Base-by-base conservation (phyloP, 1,284 basidiomycete genomes). In the Fistulina hepatica region DNA sequence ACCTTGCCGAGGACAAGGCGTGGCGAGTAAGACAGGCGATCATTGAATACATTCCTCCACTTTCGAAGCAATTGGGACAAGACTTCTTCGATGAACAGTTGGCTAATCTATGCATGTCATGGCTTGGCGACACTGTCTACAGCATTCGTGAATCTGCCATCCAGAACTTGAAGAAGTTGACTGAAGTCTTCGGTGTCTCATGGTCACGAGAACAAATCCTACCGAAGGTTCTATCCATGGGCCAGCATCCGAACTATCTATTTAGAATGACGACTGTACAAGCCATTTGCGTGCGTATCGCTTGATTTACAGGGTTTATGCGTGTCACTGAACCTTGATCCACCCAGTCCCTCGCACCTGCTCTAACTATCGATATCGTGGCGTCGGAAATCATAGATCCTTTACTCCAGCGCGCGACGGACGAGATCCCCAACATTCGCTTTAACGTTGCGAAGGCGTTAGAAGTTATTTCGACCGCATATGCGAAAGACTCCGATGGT, bases 11-110 rank as follows among this genome's bases (percentile, higher is more conserved):
- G 61, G 95, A 99, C 70, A 99, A 98, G 63, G 97, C 97, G 50
- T 99, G 95, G 95, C 84, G 95, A 35, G 95, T 99, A 28, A 83
- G 95, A 50, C 95, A 99, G 63, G 95, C 95, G 11, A 98, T 99
- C 63, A 99, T 99, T 61, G 95, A 98, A 62, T 97, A 99, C 64
- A 97, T 80, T 62, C 95, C 70, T 16, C 76, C 98, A 16, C 80
- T 99, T 27, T 93, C 95, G 33, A 94, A 86, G 16, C 95, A 99
- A 59, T 76, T 99, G 39, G 95, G 95, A 42, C 91, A 93, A 50
- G 70, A 83, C 24, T 98, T 98, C 70, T 98, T 99, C 55, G 93
- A 99, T 59, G 95, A 98, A 55, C 91, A 97, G 60, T 75, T 99
- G 33, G 88, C 88, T 34, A 89, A 86, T 53, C 70, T 99, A 26